Evolutionary conservation across 2,329 filamentous ascomycete genomes (phyloP).

Genomic region (Chlorencoelia australis): DNA sequence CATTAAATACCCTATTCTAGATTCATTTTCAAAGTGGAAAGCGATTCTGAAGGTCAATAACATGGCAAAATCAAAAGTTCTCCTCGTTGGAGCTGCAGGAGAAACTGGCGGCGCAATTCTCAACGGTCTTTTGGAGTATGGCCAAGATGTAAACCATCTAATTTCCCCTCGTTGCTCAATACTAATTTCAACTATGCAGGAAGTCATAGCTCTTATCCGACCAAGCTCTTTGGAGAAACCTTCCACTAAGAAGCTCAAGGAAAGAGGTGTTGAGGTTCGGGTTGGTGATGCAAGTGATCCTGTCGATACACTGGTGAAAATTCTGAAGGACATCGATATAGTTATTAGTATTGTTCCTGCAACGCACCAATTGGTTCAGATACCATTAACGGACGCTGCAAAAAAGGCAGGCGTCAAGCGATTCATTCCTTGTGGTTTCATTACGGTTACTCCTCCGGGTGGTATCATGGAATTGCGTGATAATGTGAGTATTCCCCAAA

Average conservation of each 20-base stretch:
- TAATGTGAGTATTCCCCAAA: slow-evolving; percentile 22
- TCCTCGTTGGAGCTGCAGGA: background rate
- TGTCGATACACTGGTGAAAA: slow-evolving; percentile 32
- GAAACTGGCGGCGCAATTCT: background rate
- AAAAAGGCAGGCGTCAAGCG: slow-evolving; percentile 40
- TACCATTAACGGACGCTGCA: slow-evolving; percentile 37
- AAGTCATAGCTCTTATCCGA: slow-evolving; percentile 38
- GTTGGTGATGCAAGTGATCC: slow-evolving; percentile 33
- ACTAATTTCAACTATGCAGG: slow-evolving; percentile 26
- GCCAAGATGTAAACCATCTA: background rate
- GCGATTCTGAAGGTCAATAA: no score
- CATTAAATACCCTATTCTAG: no score
- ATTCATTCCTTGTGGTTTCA: slow-evolving; percentile 42
- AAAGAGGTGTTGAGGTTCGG: slow-evolving; percentile 34
- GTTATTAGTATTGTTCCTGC: slow-evolving; percentile 35
- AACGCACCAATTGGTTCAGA: slow-evolving; percentile 31
- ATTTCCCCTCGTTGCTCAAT: background rate
- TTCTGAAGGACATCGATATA: slow-evolving; percentile 34
- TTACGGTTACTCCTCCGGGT: slow-evolving; percentile 3
- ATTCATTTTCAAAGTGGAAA: no score
- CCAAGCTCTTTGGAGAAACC: slow-evolving; percentile 38
- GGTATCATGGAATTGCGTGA: slow-evolving; percentile 34
- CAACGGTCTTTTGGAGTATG: background rate
- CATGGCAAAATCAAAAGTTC: background rate
- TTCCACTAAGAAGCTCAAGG: slow-evolving; percentile 30